Percentiles rank a stretch among this genome's conserved stretches.
phyloP scores from a whole-genome alignment of 2,329 filamentous ascomycete genomes.

The Ophiostoma novo-ulmi region DNA sequence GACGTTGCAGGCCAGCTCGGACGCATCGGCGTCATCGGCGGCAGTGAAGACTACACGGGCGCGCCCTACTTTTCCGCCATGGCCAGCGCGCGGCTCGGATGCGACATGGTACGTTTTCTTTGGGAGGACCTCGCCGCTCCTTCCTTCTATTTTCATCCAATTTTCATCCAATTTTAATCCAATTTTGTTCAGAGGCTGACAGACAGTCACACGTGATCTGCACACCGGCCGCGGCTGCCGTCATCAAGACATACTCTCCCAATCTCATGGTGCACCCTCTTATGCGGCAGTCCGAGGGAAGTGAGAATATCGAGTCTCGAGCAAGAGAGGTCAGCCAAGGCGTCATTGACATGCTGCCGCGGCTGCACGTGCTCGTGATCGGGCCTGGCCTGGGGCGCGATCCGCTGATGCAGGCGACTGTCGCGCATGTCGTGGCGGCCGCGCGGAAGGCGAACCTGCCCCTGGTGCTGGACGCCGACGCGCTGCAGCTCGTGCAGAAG shows the following conservation, averaged over 20 bases:
- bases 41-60: slow-evolving; percentile 92
- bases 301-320: slow-evolving; percentile 44
- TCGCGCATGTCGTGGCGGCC: slow-evolving; percentile 69
- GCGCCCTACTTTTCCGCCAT: slow-evolving; percentile 98
- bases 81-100: slow-evolving; percentile 84
- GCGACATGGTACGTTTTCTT: slow-evolving; percentile 58
- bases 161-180: slow-evolving; percentile 3
- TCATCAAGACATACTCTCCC: slow-evolving; percentile 96
- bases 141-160: neutral
- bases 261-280: slow-evolving; percentile 98
- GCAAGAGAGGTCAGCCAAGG: slow-evolving; percentile 57
- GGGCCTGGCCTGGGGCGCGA: slow-evolving; percentile 90
- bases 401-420: slow-evolving; percentile 81
- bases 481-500: slow-evolving; percentile 69
- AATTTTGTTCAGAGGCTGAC: slow-evolving; percentile 33
- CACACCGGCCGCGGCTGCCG: slow-evolving; percentile 76
- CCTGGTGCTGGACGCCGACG: slow-evolving; percentile 89
- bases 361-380: slow-evolving; percentile 87
- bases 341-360: slow-evolving; percentile 74
- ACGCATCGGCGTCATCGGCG: slow-evolving; percentile 87
- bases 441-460: slow-evolving; percentile 68
- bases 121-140: neutral
- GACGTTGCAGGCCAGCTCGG: slow-evolving; percentile 63
- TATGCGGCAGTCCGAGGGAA: slow-evolving; percentile 62
- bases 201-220: slow-evolving; percentile 81